A percentile compares a stretch with the other conserved stretches of the same genome.
Evolutionary conservation across 2,329 filamentous ascomycete species (phyloP).

Genomic region (Calonectria multiphialidica): DNA sequence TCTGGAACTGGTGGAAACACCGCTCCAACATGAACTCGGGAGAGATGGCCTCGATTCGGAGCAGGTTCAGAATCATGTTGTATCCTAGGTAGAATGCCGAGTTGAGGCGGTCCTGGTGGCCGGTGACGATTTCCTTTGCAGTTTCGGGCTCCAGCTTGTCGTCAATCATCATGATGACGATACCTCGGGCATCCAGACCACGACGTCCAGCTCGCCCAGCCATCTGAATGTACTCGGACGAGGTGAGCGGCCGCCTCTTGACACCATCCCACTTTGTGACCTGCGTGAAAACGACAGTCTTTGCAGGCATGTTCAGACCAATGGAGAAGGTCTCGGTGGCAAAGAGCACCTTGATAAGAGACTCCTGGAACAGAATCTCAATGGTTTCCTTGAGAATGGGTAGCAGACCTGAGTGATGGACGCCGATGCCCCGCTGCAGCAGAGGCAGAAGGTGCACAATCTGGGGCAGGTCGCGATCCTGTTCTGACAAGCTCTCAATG

Average conservation of each 20-base stretch:
- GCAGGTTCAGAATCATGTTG: slow-evolving; percentile 98
- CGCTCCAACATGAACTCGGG: slow-evolving; percentile 99
- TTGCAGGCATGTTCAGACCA: slow-evolving; percentile 98
- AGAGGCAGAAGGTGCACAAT: slow-evolving; percentile 92
- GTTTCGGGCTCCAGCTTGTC: slow-evolving; percentile 94
- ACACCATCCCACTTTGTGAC: slow-evolving; percentile 95
- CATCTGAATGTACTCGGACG: slow-evolving; percentile 99
- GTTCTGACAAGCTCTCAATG: slow-evolving; percentile 91
- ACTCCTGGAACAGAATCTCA: slow-evolving; percentile 98
- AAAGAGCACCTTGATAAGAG: slow-evolving; percentile 96
- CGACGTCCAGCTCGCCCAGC: slow-evolving; percentile 95
- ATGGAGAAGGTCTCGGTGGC: slow-evolving; percentile 99
- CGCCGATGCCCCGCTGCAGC: slow-evolving; percentile 90
- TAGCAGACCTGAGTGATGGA: slow-evolving; percentile 95
- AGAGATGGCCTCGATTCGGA: slow-evolving; percentile 98
- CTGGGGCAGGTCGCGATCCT: slow-evolving; percentile 89
- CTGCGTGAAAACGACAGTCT: slow-evolving; percentile 98
- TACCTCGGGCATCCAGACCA: slow-evolving; percentile 96
- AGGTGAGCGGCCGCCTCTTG: slow-evolving; percentile 84
- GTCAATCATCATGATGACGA: slow-evolving; percentile 99
- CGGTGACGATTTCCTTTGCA: slow-evolving; percentile 96
- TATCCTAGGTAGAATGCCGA: slow-evolving; percentile 98
- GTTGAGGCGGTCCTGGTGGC: slow-evolving; percentile 96
- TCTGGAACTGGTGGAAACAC: slow-evolving; percentile 99
- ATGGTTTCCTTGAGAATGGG: slow-evolving; percentile 99